A percentile compares a stretch with the other conserved stretches of the same genome.
phyloP scores from a whole-genome alignment of 2,329 filamentous ascomycete genomes.

The Penicillium sp. region DNA sequence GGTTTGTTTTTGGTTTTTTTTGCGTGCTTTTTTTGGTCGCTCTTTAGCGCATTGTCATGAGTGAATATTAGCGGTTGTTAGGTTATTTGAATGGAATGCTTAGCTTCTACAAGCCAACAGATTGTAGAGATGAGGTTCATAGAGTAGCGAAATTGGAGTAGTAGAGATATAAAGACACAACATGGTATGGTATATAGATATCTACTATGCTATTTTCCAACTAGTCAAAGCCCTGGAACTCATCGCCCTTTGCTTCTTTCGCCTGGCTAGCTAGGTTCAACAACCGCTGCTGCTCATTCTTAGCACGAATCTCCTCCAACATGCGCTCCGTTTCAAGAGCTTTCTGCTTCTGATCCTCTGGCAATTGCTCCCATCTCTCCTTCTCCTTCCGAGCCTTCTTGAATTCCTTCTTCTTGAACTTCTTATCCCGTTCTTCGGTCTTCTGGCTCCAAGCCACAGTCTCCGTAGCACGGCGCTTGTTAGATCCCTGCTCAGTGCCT shows the following conservation, averaged over 20 bases:
- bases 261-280: slow-evolving; percentile 21
- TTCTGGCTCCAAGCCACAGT: slow-evolving; percentile 73
- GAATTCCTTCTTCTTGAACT: slow-evolving; percentile 63
- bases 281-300: slow-evolving; percentile 47
- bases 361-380: slow-evolving; percentile 64
- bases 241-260: slow-evolving; percentile 33
- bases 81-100: not conserved
- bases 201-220: slow-evolving; percentile 1
- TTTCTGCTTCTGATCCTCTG: slow-evolving; percentile 66
- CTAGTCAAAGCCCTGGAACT: slow-evolving; percentile 62
- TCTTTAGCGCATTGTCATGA: not conserved
- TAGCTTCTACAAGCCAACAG: not conserved
- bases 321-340: slow-evolving; percentile 63
- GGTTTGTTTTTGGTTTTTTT: not conserved
- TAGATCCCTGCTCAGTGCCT: slow-evolving; percentile 35
- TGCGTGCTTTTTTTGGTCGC: not conserved
- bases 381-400: slow-evolving; percentile 64
- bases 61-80: not conserved
- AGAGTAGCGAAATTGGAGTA: not conserved
- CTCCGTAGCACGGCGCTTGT: slow-evolving; percentile 58
- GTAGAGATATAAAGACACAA: not conserved
- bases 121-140: not conserved
- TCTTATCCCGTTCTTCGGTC: slow-evolving; percentile 63
- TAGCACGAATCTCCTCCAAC: slow-evolving; percentile 62
- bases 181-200: not conserved